phyloP scores from a whole-genome alignment of 176 grass and related monocot species.

The Eleusine coracana region DNA sequence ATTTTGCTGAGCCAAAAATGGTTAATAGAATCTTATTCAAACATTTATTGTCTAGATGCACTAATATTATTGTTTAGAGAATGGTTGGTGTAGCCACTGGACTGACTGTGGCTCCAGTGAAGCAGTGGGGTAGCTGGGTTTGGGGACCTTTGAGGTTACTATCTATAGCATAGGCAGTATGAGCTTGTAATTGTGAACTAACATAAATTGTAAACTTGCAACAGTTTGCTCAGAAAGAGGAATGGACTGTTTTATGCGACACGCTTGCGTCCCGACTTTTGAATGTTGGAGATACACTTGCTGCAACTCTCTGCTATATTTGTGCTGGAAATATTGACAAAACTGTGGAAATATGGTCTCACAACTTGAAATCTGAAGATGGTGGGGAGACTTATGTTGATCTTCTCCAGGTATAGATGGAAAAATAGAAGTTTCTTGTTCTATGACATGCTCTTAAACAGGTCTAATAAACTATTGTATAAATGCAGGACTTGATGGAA shows the following conservation, averaged over 20 bases:
- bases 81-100: background rate
- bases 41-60: background rate
- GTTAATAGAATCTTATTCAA: background rate
- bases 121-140: background rate
- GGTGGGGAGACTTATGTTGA: slow-evolving; percentile 86
- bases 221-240: slow-evolving; percentile 89
- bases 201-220: slow-evolving; percentile 29
- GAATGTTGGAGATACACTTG: slow-evolving; percentile 67
- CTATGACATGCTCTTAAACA: slow-evolving; percentile 12
- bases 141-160: background rate
- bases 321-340: slow-evolving; percentile 98
- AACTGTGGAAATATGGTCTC: slow-evolving; percentile 99
- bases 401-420: slow-evolving; percentile 86
- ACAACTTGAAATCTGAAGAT: slow-evolving; percentile 75
- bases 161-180: background rate
- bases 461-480: slow-evolving; percentile 31
- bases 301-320: slow-evolving; percentile 94
- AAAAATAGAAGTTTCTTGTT: slow-evolving; percentile 30
- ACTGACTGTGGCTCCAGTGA: background rate
- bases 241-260: slow-evolving; percentile 90
- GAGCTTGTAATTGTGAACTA: slow-evolving; percentile 36
- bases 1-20: background rate
- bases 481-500: slow-evolving; percentile 96
- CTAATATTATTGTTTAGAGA: slow-evolving; percentile 3
- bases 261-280: slow-evolving; percentile 85